Percentiles rank a stretch among this genome's conserved stretches.
These are phyloP conservation scores for Nadsonia starkeyi-henricii DNA, from an alignment of 1,139 yeast species.

Conservation along the genomic window DNA sequence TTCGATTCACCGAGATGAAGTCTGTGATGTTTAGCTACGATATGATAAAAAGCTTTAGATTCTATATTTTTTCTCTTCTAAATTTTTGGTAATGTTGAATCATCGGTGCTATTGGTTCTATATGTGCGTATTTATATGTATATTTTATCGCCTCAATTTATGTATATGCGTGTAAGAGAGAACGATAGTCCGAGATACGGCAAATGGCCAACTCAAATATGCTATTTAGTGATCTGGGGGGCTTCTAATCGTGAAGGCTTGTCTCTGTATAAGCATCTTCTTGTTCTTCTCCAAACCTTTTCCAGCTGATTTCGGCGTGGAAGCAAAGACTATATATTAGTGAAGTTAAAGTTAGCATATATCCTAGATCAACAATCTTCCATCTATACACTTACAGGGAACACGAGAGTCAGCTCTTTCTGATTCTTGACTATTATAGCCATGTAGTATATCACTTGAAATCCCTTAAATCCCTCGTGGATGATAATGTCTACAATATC, in stretches of 20 bases:
- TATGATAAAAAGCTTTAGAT: too few relatives aligned
- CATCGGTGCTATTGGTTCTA: too few relatives aligned
- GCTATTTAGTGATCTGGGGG: neutral
- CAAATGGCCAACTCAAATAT: too few relatives aligned
- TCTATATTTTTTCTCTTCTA: too few relatives aligned
- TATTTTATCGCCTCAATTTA: too few relatives aligned
- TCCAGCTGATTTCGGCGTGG: constrained; percentile 24
- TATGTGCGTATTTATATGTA: too few relatives aligned
- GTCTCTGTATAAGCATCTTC: neutral
- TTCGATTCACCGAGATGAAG: neutral
- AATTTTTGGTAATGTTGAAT: too few relatives aligned
- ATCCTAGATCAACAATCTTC: neutral
- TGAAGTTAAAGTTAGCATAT: neutral
- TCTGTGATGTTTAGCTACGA: too few relatives aligned
- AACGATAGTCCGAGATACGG: too few relatives aligned
- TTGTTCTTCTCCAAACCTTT: constrained; percentile 7
- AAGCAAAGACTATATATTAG: constrained; percentile 14
- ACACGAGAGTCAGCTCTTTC: constrained; percentile 29
- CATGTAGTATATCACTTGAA: constrained; percentile 40
- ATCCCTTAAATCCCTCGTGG: constrained; percentile 45
- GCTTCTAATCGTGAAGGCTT: neutral
- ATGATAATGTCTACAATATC: constrained; percentile 42
- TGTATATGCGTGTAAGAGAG: too few relatives aligned
- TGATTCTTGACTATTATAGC: constrained; percentile 33
- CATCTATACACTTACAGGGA: constrained; percentile 23